Evolutionary conservation across 345 rosid species (phyloP).

Genomic region (Moricandia moricandioides): DNA sequence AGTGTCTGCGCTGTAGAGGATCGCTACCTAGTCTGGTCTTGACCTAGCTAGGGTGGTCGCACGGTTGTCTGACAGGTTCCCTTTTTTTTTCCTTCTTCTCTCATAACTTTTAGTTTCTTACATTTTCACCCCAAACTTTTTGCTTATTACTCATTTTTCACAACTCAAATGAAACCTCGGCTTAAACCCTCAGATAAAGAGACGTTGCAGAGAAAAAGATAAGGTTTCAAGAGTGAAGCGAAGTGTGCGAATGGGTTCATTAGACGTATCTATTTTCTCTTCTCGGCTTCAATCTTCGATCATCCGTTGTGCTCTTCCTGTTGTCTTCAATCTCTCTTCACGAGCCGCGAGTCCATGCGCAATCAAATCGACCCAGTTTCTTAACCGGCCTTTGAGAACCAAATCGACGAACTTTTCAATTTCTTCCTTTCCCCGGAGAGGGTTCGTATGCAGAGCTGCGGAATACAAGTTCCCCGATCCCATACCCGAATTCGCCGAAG

Average conservation of each 20-base stretch:
- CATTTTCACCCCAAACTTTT: neutral
- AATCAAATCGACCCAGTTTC: conserved; percentile 17
- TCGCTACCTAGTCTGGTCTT: conserved; percentile 5
- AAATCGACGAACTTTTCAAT: conserved; percentile 15
- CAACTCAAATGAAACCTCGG: neutral
- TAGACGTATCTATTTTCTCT: conserved; percentile 36
- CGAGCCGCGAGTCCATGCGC: neutral
- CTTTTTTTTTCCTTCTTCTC: neutral
- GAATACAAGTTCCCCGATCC: conserved; percentile 88
- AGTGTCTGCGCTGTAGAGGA: conserved; percentile 25
- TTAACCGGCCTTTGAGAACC: conserved; percentile 17
- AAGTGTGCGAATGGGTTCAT: conserved; percentile 40
- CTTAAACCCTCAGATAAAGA: conserved; percentile 16
- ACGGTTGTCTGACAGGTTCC: conserved; percentile 29
- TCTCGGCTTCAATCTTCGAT: conserved; percentile 23
- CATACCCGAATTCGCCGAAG: conserved; percentile 83
- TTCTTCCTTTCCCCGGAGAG: conserved; percentile 22
- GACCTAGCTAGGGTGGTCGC: conserved; percentile 25
- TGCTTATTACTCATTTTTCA: neutral
- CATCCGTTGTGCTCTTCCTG: conserved; percentile 13
- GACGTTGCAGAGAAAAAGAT: conserved; percentile 25
- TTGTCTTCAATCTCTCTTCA: conserved; percentile 21
- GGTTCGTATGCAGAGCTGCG: conserved; percentile 54
- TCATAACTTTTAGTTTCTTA: neutral
- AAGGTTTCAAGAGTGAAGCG: conserved; percentile 5